A percentile compares a stretch with the other conserved stretches of the same genome.
Evolutionary conservation across 1,139 yeast genomes (phyloP).

Genomic region (Yamadazyma siamensis): DNA sequence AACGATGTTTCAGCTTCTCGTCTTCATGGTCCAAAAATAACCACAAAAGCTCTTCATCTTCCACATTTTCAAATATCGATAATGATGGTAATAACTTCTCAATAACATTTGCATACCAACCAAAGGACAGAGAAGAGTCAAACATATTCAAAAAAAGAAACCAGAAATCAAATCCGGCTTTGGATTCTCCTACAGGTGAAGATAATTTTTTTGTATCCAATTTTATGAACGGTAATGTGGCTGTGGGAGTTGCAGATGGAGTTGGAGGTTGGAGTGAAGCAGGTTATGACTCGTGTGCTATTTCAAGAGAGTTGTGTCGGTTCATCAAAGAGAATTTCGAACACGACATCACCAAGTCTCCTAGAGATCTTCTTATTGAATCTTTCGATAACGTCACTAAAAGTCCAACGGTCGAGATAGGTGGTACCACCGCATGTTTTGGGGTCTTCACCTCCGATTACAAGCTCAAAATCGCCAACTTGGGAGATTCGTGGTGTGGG

Average conservation of each 20-base stretch:
- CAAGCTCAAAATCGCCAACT: conserved; percentile 62
- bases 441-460: conserved; percentile 63
- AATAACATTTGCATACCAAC: conserved; percentile 68
- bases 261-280: conserved; percentile 97
- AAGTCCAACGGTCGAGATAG: conserved; percentile 71
- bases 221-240: conserved; percentile 42
- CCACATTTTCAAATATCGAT: conserved; percentile 14
- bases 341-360: conserved; percentile 17
- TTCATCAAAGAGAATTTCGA: conserved; percentile 33
- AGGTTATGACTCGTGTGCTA: conserved; percentile 85
- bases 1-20: conserved; percentile 20
- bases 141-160: conserved; percentile 38
- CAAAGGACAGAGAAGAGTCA: conserved; percentile 57
- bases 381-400: conserved; percentile 54
- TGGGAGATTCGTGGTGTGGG: conserved; percentile 96
- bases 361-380: conserved; percentile 48
- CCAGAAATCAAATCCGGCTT: conserved; percentile 28
- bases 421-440: conserved; percentile 93
- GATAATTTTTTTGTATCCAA: conserved; percentile 71
- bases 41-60: conserved; percentile 11
- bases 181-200: conserved; percentile 73
- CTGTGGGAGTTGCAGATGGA: conserved; percentile 94
- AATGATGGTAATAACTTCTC: conserved; percentile 32
- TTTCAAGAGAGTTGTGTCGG: conserved; percentile 64
- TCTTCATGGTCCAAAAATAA: conserved; percentile 18